A percentile compares a stretch with the other conserved stretches of the same genome.
phyloP scores from a whole-genome alignment of 2,329 filamentous ascomycete genomes.

The Amauroascus niger region DNA sequence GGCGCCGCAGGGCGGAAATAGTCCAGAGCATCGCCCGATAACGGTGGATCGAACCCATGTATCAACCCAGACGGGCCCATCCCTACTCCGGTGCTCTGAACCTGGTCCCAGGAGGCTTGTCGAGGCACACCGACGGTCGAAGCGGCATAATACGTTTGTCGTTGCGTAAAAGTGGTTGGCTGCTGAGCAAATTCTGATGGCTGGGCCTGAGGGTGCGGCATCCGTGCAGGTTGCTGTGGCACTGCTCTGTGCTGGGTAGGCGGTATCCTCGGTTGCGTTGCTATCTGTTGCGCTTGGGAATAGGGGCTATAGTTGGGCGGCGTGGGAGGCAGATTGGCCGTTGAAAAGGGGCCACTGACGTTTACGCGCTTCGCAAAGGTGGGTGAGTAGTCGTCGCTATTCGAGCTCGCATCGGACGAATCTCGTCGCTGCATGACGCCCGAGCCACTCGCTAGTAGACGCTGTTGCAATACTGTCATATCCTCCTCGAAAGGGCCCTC shows the following conservation, averaged over 20 bases:
- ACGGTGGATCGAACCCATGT: neutral
- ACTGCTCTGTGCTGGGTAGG: neutral
- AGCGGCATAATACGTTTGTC: neutral
- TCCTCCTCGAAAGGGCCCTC: slow-evolving; percentile 52
- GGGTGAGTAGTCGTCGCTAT: neutral
- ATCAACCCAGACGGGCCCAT: neutral
- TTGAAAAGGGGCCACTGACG: slow-evolving; percentile 9
- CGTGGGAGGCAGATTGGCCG: slow-evolving; percentile 30
- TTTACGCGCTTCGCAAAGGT: neutral
- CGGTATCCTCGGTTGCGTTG: slow-evolving; percentile 16
- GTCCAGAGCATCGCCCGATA: neutral
- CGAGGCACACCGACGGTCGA: neutral
- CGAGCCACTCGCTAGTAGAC: slow-evolving; percentile 45
- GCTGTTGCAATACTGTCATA: slow-evolving; percentile 45
- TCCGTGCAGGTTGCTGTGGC: neutral
- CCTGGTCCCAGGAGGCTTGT: neutral
- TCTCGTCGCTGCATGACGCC: slow-evolving; percentile 44
- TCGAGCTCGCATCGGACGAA: slow-evolving; percentile 33
- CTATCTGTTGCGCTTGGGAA: slow-evolving; percentile 21
- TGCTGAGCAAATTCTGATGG: neutral
- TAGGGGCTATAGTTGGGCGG: slow-evolving; percentile 35
- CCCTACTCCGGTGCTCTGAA: neutral
- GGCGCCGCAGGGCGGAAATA: neutral
- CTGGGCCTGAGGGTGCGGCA: neutral
- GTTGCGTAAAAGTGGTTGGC: neutral